Evolutionary conservation across 2,329 filamentous ascomycete species (phyloP).

Genomic region (Cadophora sp.): DNA sequence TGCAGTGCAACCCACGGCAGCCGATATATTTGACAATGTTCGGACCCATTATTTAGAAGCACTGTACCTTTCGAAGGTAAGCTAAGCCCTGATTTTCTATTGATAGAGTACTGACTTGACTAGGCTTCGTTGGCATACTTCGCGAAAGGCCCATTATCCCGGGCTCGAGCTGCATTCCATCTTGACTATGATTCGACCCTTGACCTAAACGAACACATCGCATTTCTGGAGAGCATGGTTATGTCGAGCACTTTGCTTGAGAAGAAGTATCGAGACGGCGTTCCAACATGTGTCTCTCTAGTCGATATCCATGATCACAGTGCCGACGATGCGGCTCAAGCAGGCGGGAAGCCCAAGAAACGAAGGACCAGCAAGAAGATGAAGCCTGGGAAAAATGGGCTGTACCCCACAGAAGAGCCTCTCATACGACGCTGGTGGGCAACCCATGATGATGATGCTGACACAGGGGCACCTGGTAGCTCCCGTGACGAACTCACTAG

Average conservation of each 20-base stretch:
- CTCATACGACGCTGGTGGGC: constrained; percentile 75
- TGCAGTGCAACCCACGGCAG: constrained; percentile 47
- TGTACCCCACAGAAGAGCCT: constrained; percentile 71
- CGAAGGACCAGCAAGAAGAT: constrained; percentile 67
- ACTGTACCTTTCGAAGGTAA: constrained; percentile 68
- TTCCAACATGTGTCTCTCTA: constrained; percentile 66
- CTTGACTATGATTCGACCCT: constrained; percentile 65
- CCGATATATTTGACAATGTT: constrained; percentile 64
- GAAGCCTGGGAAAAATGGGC: constrained; percentile 70
- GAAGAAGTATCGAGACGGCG: constrained; percentile 78
- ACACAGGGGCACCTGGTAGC: constrained; percentile 50
- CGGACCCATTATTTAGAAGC: constrained; percentile 64
- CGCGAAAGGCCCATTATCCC: constrained; percentile 79
- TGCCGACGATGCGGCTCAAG: constrained; percentile 57
- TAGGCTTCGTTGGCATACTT: constrained; percentile 83
- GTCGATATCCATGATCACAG: constrained; percentile 57
- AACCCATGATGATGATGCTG: constrained; percentile 61
- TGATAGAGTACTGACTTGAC: constrained; percentile 52
- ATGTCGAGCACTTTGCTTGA: constrained; percentile 72
- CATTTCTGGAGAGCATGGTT: constrained; percentile 73
- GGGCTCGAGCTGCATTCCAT: constrained; percentile 74
- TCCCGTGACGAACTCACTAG: constrained; percentile 60
- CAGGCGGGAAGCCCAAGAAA: constrained; percentile 52
- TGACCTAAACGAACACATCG: constrained; percentile 67
- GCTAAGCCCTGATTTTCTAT: constrained; percentile 41